A percentile compares a stretch with the other conserved stretches of the same genome.
phyloP scores from a whole-genome alignment of 2,329 filamentous ascomycete genomes.

The Penicillium sp. region DNA sequence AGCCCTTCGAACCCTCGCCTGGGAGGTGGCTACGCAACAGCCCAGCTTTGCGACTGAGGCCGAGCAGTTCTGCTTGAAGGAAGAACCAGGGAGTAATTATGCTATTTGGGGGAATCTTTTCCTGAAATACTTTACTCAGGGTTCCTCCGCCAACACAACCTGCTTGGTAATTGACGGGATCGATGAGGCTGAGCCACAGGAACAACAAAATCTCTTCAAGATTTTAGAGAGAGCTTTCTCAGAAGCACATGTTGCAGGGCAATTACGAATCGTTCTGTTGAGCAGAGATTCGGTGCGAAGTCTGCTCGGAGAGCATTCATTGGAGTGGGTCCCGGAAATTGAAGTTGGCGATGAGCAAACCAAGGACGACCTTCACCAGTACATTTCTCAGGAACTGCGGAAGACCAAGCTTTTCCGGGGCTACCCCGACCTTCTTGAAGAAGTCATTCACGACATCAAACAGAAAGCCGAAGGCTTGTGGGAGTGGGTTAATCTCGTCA shows the following conservation, averaged over 20 bases:
- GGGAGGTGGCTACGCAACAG: conserved; percentile 7
- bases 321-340: conserved; percentile 13
- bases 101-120: too few species aligned
- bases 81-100: too few species aligned
- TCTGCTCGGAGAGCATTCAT: conserved; percentile 12
- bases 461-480: conserved; percentile 14
- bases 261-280: too few species aligned
- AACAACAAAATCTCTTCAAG: too few species aligned
- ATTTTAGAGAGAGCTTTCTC: too few species aligned
- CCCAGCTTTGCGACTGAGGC: conserved; percentile 5
- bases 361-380: conserved; percentile 17
- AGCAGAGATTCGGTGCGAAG: neutral
- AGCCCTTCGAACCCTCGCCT: conserved; percentile 12
- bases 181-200: too few species aligned
- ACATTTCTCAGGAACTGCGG: conserved; percentile 14
- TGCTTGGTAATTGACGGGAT: too few species aligned
- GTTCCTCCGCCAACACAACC: too few species aligned
- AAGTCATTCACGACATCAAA: conserved; percentile 7
- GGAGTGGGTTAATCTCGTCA: conserved; percentile 20
- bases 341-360: conserved; percentile 13
- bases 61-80: too few species aligned
- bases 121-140: too few species aligned
- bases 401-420: conserved; percentile 13
- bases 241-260: too few species aligned
- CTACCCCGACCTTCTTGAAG: conserved; percentile 7